Conservation (phyloP, 257 asterid species). For the Solanum rostratum region DNA sequence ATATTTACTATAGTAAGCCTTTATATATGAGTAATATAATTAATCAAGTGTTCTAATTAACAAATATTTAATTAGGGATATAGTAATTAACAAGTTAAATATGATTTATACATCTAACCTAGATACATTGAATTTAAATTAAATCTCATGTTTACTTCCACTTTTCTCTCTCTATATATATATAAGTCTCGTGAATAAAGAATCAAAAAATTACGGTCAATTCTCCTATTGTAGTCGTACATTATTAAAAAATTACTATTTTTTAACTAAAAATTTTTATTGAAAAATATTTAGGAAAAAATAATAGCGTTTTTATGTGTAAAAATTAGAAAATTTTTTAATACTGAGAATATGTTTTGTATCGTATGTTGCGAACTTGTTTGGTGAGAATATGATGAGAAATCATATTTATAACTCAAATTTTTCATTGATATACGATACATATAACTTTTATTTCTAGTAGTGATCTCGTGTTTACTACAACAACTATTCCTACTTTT, state of each 20-base stretch:
- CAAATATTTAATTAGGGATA: background rate
- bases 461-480: background rate
- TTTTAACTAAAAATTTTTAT: background rate
- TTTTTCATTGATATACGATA: rapidly evolving
- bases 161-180: background rate
- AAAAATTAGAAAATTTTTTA: background rate
- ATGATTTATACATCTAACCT: background rate
- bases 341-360: background rate
- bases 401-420: too few relatives aligned
- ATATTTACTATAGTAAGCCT: background rate
- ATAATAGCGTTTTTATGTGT: background rate
- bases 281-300: background rate
- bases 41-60: background rate
- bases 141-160: background rate
- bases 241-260: background rate
- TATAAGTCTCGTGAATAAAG: too few relatives aligned
- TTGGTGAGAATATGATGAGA: background rate
- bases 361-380: too few relatives aligned
- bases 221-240: too few relatives aligned
- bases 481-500: background rate
- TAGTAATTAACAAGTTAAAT: background rate
- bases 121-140: background rate
- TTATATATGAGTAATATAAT: background rate
- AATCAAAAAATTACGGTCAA: background rate
- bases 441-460: rapidly evolving